phyloP scores from a whole-genome alignment of 768 basidiomycete genomes.

The Cytidiella melzeri region DNA sequence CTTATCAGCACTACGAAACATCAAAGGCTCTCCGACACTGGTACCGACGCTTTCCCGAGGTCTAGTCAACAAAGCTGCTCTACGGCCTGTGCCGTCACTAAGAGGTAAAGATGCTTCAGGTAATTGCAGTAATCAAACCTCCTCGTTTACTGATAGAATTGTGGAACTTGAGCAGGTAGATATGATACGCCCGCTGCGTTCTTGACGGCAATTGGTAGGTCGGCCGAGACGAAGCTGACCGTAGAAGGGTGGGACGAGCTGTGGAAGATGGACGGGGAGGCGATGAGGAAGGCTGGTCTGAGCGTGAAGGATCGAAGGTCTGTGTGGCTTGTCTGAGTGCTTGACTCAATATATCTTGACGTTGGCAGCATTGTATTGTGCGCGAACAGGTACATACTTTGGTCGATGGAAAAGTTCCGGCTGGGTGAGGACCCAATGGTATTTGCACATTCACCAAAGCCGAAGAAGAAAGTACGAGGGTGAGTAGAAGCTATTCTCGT shows the following conservation, averaged over 20 bases:
- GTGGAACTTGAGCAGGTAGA: conserved; percentile 31
- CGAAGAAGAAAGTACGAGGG: conserved; percentile 82
- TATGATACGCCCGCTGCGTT: conserved; percentile 57
- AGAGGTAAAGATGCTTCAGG: conserved; percentile 2
- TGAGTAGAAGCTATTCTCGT: conserved; percentile 39
- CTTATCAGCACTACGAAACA: background rate
- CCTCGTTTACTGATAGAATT: conserved; percentile 1
- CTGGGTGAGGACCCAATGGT: conserved; percentile 44
- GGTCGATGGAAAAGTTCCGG: conserved; percentile 81
- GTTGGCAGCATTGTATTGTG: too few species aligned
- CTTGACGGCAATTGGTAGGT: conserved; percentile 68
- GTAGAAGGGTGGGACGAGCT: conserved; percentile 67
- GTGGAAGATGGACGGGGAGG: conserved; percentile 53
- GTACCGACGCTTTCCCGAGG: background rate
- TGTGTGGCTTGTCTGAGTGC: conserved; percentile 19
- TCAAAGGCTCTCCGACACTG: background rate
- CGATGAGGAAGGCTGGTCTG: conserved; percentile 61
- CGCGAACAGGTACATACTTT: conserved; percentile 63
- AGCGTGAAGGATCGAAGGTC: conserved; percentile 67
- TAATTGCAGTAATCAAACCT: background rate
- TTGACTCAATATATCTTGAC: background rate
- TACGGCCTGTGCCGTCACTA: conserved; percentile 1
- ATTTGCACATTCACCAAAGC: conserved; percentile 58
- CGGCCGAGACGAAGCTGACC: conserved; percentile 56
- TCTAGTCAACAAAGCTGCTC: conserved; percentile 4